Conservation (phyloP, 2,329 filamentous ascomycete genomes). For the Epichloe brachyelytri region DNA sequence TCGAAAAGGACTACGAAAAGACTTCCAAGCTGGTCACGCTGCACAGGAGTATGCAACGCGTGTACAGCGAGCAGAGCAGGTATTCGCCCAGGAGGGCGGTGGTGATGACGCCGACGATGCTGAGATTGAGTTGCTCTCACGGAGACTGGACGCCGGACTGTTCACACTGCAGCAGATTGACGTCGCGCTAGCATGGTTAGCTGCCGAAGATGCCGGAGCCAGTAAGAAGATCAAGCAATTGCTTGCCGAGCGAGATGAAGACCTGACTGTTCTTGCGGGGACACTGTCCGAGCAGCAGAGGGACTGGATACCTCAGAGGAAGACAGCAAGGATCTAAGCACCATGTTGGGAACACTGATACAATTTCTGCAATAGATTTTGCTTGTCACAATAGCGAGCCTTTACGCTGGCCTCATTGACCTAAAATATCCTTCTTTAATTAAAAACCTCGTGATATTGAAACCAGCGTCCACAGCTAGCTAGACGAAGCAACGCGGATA, state of each 20-base stretch:
- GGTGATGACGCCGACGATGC: conserved; percentile 32
- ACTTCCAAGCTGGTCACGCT: conserved; percentile 58
- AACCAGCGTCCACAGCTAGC: not conserved
- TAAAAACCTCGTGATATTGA: too few relatives aligned
- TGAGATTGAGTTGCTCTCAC: conserved; percentile 59
- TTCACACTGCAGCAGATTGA: conserved; percentile 77
- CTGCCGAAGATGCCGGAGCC: conserved; percentile 76
- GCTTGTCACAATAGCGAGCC: not conserved
- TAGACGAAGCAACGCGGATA: too few relatives aligned
- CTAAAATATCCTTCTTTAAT: too few relatives aligned
- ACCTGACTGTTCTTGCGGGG: conserved; percentile 45
- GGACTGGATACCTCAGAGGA: conserved; percentile 43
- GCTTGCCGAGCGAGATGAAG: conserved; percentile 56
- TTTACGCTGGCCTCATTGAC: too few relatives aligned
- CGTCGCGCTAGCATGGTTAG: conserved; percentile 76
- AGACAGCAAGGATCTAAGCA: conserved; percentile 43
- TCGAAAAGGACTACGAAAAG: conserved; percentile 90
- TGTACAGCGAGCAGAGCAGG: conserved; percentile 46
- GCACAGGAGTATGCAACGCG: conserved; percentile 54
- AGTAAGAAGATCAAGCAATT: conserved; percentile 48
- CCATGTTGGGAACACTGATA: conserved; percentile 41
- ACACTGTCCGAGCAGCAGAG: conserved; percentile 52
- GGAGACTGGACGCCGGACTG: conserved; percentile 70
- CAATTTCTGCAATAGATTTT: conserved; percentile 30
- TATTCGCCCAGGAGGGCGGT: conserved; percentile 18